A percentile compares a stretch with the other conserved stretches of the same genome.
These are phyloP conservation scores for Flueggea neowawraea DNA, from an alignment of 441 rosid genomes.

Conservation along the genomic window DNA sequence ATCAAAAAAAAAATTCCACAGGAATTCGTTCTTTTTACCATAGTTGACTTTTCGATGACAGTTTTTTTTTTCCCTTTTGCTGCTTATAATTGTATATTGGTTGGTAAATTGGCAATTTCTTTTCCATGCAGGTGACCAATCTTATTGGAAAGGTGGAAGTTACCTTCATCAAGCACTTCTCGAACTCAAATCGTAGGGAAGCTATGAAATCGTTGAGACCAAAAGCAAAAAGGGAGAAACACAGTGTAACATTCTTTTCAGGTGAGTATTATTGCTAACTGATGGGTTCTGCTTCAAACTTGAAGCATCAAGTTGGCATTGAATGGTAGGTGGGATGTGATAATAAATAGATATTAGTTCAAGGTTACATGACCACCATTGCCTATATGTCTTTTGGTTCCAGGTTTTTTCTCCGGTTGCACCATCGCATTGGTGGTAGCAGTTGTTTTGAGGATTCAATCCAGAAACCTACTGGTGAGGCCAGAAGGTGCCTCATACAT, in stretches of 20 bases:
- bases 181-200: conserved; percentile 50
- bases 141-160: conserved; percentile 63
- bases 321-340: not conserved
- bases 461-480: conserved; percentile 40
- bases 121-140: conserved; percentile 36
- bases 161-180: conserved; percentile 55
- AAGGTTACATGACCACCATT: not conserved
- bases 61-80: not conserved
- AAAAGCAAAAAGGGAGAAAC: conserved; percentile 54
- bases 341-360: not conserved
- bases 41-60: not conserved
- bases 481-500: conserved; percentile 45
- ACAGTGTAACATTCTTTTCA: conserved; percentile 57
- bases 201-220: conserved; percentile 65
- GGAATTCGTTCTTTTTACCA: too few relatives aligned
- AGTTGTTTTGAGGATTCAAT: conserved; percentile 47
- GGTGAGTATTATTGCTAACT: conserved; percentile 28
- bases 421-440: conserved; percentile 50
- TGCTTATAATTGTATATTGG: not conserved
- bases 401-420: conserved; percentile 75
- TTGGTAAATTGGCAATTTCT: not conserved
- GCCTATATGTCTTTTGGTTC: conserved; percentile 5
- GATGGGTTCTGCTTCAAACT: not conserved
- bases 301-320: not conserved
- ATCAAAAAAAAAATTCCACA: too few relatives aligned